Conservation (phyloP, 768 basidiomycete species). For the Phylloporus scabripes region DNA sequence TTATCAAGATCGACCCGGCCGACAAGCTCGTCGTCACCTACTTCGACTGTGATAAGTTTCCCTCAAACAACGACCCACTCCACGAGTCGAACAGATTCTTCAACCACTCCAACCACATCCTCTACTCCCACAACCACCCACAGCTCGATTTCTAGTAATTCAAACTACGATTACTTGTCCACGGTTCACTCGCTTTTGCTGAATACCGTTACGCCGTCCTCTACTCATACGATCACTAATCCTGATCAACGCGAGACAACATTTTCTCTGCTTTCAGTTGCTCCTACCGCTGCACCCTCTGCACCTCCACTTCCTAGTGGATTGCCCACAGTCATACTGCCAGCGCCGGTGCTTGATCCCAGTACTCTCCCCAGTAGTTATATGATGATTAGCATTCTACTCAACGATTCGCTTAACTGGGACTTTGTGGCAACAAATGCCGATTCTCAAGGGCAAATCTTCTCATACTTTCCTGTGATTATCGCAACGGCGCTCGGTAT, state of each 20-base stretch:
- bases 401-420: conserved; percentile 62
- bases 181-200: conserved; percentile 32
- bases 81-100: background rate
- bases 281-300: conserved; percentile 25
- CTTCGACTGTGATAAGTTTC: conserved; percentile 30
- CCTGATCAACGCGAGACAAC: conserved; percentile 37
- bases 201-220: conserved; percentile 16
- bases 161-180: conserved; percentile 31
- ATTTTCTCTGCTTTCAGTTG: conserved; percentile 14
- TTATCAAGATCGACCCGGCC: background rate
- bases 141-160: conserved; percentile 16
- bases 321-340: conserved; percentile 58
- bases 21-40: conserved; percentile 1
- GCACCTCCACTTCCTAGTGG: conserved; percentile 46
- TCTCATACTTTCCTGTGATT: conserved; percentile 59
- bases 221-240: conserved; percentile 26
- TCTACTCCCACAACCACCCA: conserved; percentile 12
- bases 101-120: conserved; percentile 5
- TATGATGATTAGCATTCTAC: conserved; percentile 59
- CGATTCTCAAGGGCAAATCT: conserved; percentile 69
- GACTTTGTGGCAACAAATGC: conserved; percentile 52
- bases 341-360: conserved; percentile 25
- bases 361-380: conserved; percentile 34
- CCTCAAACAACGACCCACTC: conserved; percentile 14
- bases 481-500: conserved; percentile 43